These are phyloP conservation scores for Carex scoparia DNA, from an alignment of 176 grass and related monocot species.

Conservation along the genomic window DNA sequence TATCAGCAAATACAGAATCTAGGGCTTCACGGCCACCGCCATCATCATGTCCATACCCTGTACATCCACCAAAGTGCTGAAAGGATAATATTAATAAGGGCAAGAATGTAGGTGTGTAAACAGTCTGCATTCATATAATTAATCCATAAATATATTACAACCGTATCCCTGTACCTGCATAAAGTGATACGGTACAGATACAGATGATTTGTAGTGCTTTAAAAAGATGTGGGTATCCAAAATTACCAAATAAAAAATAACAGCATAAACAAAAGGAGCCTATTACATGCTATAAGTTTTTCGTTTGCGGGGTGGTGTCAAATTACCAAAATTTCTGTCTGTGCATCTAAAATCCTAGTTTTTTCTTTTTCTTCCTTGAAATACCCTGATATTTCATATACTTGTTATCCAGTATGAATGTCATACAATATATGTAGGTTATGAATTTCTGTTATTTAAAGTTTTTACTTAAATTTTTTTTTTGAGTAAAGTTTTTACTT, in stretches of 20 bases:
- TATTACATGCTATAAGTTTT: neutral
- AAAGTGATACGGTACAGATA: neutral
- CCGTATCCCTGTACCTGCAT: neutral
- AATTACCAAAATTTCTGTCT: neutral
- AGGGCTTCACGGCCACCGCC: constrained; percentile 72
- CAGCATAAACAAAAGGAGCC: neutral
- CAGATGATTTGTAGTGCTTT: neutral
- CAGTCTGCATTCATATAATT: neutral
- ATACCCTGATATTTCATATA: neutral
- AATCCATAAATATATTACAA: neutral
- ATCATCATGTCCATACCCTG: constrained; percentile 92
- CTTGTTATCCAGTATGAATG: neutral
- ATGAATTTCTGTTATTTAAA: neutral
- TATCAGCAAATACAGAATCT: constrained; percentile 63
- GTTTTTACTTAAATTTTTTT: neutral
- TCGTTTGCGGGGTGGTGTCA: neutral
- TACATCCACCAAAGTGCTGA: constrained; percentile 87
- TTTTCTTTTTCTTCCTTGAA: neutral
- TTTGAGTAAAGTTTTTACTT: neutral
- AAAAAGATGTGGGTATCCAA: neutral
- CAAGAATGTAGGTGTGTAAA: neutral
- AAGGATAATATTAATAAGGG: constrained; percentile 12
- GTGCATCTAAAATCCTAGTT: neutral
- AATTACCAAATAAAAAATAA: neutral
- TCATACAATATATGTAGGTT: neutral